Evolutionary conservation across 768 basidiomycete genomes (phyloP).

Genomic region (Psilocybe cubensis): DNA sequence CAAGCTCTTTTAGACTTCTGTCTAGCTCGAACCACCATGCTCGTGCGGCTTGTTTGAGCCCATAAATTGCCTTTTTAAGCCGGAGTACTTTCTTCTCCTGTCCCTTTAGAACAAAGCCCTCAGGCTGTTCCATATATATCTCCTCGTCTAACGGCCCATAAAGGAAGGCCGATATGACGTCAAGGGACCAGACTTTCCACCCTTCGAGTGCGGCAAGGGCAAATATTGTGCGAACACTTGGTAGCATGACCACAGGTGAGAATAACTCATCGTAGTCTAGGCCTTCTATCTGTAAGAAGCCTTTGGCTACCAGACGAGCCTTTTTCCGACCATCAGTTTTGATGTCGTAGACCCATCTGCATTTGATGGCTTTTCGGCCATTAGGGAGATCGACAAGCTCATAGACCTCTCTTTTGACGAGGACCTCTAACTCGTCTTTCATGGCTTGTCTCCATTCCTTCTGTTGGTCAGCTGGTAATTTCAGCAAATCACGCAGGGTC

Average conservation of each 20-base stretch:
- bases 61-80: no score
- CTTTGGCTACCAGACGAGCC: slow-evolving; percentile 31
- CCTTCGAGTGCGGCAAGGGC: slow-evolving; percentile 3
- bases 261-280: slow-evolving; percentile 36
- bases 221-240: slow-evolving; percentile 8
- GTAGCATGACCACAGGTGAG: slow-evolving; percentile 22
- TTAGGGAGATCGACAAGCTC: neutral
- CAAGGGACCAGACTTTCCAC: slow-evolving; percentile 12
- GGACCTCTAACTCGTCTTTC: no score
- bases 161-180: slow-evolving; percentile 18
- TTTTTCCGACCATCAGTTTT: slow-evolving; percentile 30
- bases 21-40: no score
- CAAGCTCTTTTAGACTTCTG: no score
- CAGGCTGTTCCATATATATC: slow-evolving; percentile 5
- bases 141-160: slow-evolving; percentile 18
- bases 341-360: slow-evolving; percentile 16
- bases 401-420: no score
- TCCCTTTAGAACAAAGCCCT: neutral
- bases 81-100: no score
- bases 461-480: no score
- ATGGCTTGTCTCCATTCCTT: no score
- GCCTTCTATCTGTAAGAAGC: slow-evolving; percentile 39
- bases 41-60: no score
- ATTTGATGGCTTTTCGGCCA: slow-evolving; percentile 4
- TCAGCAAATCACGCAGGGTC: no score